phyloP scores from a whole-genome alignment of 306 rosid genomes.

The Castanopsis chinensis region DNA sequence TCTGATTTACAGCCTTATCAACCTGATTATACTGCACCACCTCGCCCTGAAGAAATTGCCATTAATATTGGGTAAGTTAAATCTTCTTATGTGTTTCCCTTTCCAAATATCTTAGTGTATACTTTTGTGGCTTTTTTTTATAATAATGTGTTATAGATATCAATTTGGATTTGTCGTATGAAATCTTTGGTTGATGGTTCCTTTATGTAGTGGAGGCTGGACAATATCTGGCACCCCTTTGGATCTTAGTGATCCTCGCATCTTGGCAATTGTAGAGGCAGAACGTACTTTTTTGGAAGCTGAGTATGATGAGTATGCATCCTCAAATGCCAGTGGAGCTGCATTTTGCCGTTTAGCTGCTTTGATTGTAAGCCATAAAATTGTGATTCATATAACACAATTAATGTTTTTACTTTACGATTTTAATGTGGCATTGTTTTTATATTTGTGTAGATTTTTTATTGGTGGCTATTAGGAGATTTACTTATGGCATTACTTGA shows the following conservation, averaged over 20 bases:
- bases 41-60: slow-evolving; percentile 79
- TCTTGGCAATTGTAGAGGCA: slow-evolving; percentile 94
- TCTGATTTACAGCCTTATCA: slow-evolving; percentile 66
- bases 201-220: slow-evolving; percentile 83
- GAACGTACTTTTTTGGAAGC: slow-evolving; percentile 85
- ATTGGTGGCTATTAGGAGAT: no score
- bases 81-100: no score
- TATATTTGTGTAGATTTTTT: no score
- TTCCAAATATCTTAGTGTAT: not conserved
- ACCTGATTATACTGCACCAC: slow-evolving; percentile 84
- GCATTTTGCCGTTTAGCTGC: slow-evolving; percentile 96
- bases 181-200: slow-evolving; percentile 10
- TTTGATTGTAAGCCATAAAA: slow-evolving; percentile 66
- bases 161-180: slow-evolving; percentile 11
- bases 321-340: slow-evolving; percentile 85
- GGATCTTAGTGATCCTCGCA: slow-evolving; percentile 92
- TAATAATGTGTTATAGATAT: not conserved
- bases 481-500: no score
- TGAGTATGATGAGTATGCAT: slow-evolving; percentile 91
- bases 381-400: no score
- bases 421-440: no score
- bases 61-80: slow-evolving; percentile 82
- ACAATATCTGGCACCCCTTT: slow-evolving; percentile 93
- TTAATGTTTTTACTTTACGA: no score
- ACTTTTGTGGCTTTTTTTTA: not conserved